Base-by-base conservation (phyloP, 805 yeast species). In the Cyberlindnera maritima region DNA sequence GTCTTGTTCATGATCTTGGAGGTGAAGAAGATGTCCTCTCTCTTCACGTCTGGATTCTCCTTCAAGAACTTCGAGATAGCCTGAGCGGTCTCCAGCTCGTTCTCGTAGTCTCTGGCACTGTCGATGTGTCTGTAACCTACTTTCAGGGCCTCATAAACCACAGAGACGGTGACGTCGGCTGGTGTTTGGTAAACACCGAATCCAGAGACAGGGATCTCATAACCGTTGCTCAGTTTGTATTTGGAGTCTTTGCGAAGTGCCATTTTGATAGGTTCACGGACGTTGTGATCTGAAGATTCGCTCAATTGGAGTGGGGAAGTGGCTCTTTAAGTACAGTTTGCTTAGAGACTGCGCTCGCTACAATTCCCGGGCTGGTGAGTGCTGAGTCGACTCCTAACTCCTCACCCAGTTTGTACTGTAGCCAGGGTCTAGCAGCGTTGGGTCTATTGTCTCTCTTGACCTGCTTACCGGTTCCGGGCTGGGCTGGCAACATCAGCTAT, bases 51-150 rank as follows among this genome's bases (percentile, higher is more conserved):
- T 35, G 58, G 57, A 43, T 15, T 17, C 26, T 58, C 59, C n/a
- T 42, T 43, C 26, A 58, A 39, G 50, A 55, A 58, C 28, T 48
- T 36, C 2, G 55, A 50, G 41, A 58, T 55, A 21, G 56, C 60
- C 13, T 44, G 29, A n/a, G 52, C 58, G 11, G 49, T 49, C 44
- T 56, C 60, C n/a, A 29, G 43, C 35, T 58, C 59, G 31, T 58
- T 58, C 2, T 43, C 31, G 41, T 58, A 58, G 29, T 25, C 23
- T 29, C 46, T 47, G 11, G 62, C 62, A 21, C 53, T 47, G 38
- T 58, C 62, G 40, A 58, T 46, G 39, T 56, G 62, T 53, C 62
- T 56, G 45, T 58, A 58, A 14, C 60, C 62, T n/a, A 31, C 49
- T 37, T 53, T 52, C 33, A 58, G 38, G 1, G 62, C 62, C 40